Percentiles rank a stretch among this genome's conserved stretches.
phyloP scores from a whole-genome alignment of 768 basidiomycete species.

The Termitomyces sp. region DNA sequence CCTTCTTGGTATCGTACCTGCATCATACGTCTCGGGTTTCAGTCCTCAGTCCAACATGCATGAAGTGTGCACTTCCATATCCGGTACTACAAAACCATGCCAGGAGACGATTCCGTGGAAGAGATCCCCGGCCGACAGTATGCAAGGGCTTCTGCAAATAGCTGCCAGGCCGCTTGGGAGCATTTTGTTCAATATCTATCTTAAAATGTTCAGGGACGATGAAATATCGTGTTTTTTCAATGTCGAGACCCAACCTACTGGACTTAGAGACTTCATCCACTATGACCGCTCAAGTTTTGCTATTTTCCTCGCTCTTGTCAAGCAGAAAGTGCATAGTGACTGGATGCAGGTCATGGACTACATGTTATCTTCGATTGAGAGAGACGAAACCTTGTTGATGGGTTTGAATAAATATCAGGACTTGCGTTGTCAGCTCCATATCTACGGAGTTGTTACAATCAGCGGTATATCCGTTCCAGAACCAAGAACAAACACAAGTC shows the following conservation, averaged over 20 bases:
- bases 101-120: slow-evolving; percentile 7
- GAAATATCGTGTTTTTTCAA: slow-evolving; percentile 9
- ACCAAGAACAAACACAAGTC: slow-evolving; percentile 1
- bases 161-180: slow-evolving; percentile 24
- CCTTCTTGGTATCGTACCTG: slow-evolving; percentile 36
- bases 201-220: slow-evolving; percentile 38
- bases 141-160: not conserved
- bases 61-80: slow-evolving; percentile 20
- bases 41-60: slow-evolving; percentile 34
- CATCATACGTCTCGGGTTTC: slow-evolving; percentile 35
- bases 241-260: not conserved
- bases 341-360: slow-evolving; percentile 39
- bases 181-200: slow-evolving; percentile 38
- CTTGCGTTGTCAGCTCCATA: slow-evolving; percentile 37
- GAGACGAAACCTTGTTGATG: slow-evolving; percentile 18
- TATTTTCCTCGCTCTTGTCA: slow-evolving; percentile 35
- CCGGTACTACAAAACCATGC: not conserved
- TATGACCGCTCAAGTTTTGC: slow-evolving; percentile 47
- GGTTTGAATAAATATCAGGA: slow-evolving; percentile 37
- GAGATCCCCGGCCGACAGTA: not conserved
- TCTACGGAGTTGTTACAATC: slow-evolving; percentile 30
- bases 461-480: slow-evolving; percentile 8
- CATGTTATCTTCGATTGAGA: slow-evolving; percentile 21
- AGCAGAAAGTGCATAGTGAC: slow-evolving; percentile 25
- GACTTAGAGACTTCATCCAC: slow-evolving; percentile 21